Conservation (phyloP, 139 green algal genomes). For the Coelastrella sp. region DNA sequence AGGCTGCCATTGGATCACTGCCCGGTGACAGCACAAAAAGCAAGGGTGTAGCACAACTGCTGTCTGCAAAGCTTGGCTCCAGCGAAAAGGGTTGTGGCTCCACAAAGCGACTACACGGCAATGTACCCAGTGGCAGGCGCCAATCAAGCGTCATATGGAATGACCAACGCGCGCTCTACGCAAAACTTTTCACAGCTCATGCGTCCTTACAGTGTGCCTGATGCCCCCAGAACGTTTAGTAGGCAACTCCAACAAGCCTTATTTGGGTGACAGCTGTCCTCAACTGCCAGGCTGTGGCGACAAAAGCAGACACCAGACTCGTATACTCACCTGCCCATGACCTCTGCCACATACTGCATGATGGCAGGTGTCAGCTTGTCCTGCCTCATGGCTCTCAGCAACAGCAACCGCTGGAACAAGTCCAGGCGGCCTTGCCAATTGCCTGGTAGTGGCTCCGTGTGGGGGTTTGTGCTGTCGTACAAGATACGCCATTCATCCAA, state of each 20-base stretch:
- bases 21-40: slow-evolving; percentile 94
- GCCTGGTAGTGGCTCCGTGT: slow-evolving; percentile 64
- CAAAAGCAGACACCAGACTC: background rate
- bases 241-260: background rate
- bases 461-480: slow-evolving; percentile 71
- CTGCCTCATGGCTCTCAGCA: slow-evolving; percentile 58
- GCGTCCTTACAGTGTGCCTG: too few species aligned
- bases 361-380: slow-evolving; percentile 59
- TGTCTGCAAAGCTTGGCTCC: slow-evolving; percentile 82
- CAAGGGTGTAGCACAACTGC: slow-evolving; percentile 73
- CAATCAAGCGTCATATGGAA: background rate
- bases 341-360: slow-evolving; percentile 53
- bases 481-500: slow-evolving; percentile 61
- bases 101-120: slow-evolving; percentile 67
- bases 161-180: too few species aligned
- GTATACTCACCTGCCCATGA: slow-evolving; percentile 57
- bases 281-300: background rate
- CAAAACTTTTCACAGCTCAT: background rate
- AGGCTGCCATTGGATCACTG: slow-evolving; percentile 86
- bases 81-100: slow-evolving; percentile 85
- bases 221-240: too few species aligned
- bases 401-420: slow-evolving; percentile 75
- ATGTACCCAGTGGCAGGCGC: background rate
- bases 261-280: background rate
- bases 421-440: slow-evolving; percentile 65